Conservation (phyloP, 2,329 filamentous ascomycete species). For the Pyrenochaeta sp. region DNA sequence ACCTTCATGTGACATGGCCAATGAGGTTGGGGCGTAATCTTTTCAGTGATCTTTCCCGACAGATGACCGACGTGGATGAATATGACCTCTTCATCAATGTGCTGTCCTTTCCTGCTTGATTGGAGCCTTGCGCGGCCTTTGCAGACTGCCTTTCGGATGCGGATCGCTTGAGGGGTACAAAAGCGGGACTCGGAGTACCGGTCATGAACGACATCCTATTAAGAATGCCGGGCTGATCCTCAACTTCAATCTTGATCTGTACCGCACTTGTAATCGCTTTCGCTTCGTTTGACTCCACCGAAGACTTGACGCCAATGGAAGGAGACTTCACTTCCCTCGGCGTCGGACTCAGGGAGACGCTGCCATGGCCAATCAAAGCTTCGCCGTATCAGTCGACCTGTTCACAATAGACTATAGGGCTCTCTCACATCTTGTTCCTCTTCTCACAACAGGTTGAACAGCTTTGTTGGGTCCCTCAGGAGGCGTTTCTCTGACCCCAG, state of each 20-base stretch:
- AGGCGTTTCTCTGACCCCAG: neutral
- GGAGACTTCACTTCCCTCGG: neutral
- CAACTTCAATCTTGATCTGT: neutral
- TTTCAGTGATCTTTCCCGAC: neutral
- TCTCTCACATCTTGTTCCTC: neutral
- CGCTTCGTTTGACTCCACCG: neutral
- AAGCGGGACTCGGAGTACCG: neutral
- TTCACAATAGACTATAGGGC: neutral
- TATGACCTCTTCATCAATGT: neutral
- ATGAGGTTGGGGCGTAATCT: neutral
- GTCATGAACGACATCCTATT: neutral
- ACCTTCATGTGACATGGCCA: too few relatives aligned
- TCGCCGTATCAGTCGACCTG: neutral
- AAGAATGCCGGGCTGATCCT: neutral
- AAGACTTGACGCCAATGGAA: neutral
- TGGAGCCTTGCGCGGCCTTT: neutral
- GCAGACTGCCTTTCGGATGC: neutral
- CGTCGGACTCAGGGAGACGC: neutral
- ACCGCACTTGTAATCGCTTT: neutral
- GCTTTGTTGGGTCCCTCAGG: neutral
- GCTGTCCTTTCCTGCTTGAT: neutral
- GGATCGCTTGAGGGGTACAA: neutral
- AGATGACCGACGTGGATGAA: neutral
- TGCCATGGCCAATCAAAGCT: neutral
- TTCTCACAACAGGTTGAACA: neutral